A percentile compares a stretch with the other conserved stretches of the same genome.
These are phyloP conservation scores for Cyphellophora attinorum DNA, from an alignment of 2,329 filamentous ascomycete species.

Conservation along the genomic window DNA sequence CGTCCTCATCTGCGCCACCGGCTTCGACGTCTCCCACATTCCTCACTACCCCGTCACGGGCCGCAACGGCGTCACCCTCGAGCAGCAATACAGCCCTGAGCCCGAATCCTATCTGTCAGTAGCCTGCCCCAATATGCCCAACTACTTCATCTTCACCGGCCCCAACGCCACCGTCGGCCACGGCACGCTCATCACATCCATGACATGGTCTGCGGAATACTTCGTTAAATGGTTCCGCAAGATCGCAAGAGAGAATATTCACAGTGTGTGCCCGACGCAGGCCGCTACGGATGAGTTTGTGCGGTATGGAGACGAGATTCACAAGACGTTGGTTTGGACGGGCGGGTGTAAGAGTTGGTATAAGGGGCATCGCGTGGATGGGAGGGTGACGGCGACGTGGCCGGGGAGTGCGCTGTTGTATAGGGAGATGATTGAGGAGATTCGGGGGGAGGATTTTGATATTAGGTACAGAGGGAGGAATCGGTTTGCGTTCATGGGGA, in stretches of 20 bases:
- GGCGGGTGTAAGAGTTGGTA: slow-evolving; percentile 14
- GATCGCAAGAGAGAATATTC: slow-evolving; percentile 24
- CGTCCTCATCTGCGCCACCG: slow-evolving; percentile 30
- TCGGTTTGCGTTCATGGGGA: slow-evolving; percentile 20
- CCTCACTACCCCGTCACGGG: slow-evolving; percentile 28
- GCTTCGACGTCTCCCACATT: slow-evolving; percentile 28
- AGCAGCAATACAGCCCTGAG: slow-evolving; percentile 20
- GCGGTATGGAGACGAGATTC: slow-evolving; percentile 24
- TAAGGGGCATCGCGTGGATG: slow-evolving; percentile 11
- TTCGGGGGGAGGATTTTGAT: slow-evolving; percentile 22
- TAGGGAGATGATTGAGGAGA: slow-evolving; percentile 23
- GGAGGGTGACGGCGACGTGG: slow-evolving; percentile 13
- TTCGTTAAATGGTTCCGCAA: slow-evolving; percentile 23
- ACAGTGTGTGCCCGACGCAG: slow-evolving; percentile 19
- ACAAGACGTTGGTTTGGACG: slow-evolving; percentile 21
- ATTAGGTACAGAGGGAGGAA: slow-evolving; percentile 8
- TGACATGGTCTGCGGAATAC: slow-evolving; percentile 21
- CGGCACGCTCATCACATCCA: slow-evolving; percentile 19
- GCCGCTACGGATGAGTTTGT: slow-evolving; percentile 24
- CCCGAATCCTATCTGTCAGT: slow-evolving; percentile 22
- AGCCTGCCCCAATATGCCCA: slow-evolving; percentile 21
- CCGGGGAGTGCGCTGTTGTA: slow-evolving; percentile 23
- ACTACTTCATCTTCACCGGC: slow-evolving; percentile 25
- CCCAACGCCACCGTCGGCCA: slow-evolving; percentile 22
- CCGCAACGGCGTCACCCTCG: slow-evolving; percentile 19